Evolutionary conservation across 768 basidiomycete species (phyloP).

Genomic region (Agaricus bisporus): DNA sequence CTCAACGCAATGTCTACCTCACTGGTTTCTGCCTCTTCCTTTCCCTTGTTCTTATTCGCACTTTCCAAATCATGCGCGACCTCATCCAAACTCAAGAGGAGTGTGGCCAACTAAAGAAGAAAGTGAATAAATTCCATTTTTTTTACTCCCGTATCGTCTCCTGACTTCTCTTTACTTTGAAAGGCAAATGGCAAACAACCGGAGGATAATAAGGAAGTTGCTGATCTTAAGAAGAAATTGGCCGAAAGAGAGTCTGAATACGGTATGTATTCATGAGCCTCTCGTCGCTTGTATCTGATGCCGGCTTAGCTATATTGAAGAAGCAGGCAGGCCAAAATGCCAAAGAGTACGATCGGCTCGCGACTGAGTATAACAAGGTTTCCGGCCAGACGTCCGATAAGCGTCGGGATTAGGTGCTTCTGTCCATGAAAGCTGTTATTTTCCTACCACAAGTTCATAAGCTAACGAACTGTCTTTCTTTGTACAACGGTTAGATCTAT

Average conservation of each 20-base stretch:
- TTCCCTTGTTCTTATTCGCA: constrained; percentile 88
- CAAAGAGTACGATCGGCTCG: constrained; percentile 76
- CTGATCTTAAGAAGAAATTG: constrained; percentile 64
- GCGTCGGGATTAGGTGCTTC: constrained; percentile 45
- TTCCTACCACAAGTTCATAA: too few species aligned
- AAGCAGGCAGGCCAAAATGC: constrained; percentile 78
- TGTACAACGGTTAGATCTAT: too few species aligned
- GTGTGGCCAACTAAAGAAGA: constrained; percentile 75
- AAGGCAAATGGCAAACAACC: constrained; percentile 18
- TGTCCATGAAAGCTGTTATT: neutral
- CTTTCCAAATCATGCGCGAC: constrained; percentile 89
- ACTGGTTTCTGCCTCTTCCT: constrained; percentile 95
- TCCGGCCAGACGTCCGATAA: constrained; percentile 56
- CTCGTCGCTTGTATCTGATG: neutral
- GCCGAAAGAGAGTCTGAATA: constrained; percentile 59
- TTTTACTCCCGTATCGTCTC: too few species aligned
- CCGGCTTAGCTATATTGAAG: constrained; percentile 60
- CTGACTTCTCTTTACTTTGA: constrained; percentile 6
- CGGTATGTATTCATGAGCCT: constrained; percentile 33
- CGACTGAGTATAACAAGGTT: constrained; percentile 67
- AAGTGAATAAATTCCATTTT: too few species aligned
- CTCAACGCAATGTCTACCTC: constrained; percentile 88
- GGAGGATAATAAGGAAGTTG: constrained; percentile 51
- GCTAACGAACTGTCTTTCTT: too few species aligned
- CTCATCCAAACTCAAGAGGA: constrained; percentile 88